Conservation (phyloP, 2,329 filamentous ascomycete genomes). For the Epichloe typhina region DNA sequence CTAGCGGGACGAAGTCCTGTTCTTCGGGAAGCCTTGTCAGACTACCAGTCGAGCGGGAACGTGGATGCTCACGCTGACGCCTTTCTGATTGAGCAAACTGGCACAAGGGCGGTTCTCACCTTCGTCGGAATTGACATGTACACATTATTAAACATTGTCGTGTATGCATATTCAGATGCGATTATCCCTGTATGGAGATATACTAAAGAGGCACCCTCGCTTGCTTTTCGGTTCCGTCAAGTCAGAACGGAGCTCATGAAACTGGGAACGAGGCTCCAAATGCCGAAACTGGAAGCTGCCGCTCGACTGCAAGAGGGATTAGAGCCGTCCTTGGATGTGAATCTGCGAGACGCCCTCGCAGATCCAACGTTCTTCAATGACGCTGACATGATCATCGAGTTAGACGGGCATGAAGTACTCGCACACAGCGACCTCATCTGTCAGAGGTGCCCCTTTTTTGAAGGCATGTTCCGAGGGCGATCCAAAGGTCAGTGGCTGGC, state of each 20-base stretch:
- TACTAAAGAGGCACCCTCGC: conserved; percentile 48
- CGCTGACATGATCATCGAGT: conserved; percentile 65
- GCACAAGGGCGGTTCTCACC: conserved; percentile 43
- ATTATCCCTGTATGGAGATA: conserved; percentile 81
- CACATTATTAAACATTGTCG: conserved; percentile 63
- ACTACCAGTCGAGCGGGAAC: conserved; percentile 30
- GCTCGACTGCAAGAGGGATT: conserved; percentile 62
- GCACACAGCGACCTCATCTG: conserved; percentile 73
- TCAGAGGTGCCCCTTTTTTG: conserved; percentile 81
- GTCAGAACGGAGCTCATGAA: conserved; percentile 81
- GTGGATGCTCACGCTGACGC: conserved; percentile 13
- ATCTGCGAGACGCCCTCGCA: conserved; percentile 57
- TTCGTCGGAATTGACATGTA: conserved; percentile 63
- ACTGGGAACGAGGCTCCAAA: conserved; percentile 56
- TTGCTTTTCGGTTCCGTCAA: conserved; percentile 64
- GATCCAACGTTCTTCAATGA: conserved; percentile 63
- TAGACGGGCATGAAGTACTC: conserved; percentile 57
- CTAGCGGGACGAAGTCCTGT: conserved; percentile 60
- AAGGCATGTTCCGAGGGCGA: conserved; percentile 79
- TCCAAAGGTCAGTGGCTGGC: conserved; percentile 76
- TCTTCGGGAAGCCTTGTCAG: conserved; percentile 47
- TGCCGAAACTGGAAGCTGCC: conserved; percentile 61
- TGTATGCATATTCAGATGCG: conserved; percentile 71
- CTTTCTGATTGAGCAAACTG: conserved; percentile 22
- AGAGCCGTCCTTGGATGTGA: conserved; percentile 48